Base-by-base conservation (phyloP, 306 rosid species). In the Pyrus bretschneideri region DNA sequence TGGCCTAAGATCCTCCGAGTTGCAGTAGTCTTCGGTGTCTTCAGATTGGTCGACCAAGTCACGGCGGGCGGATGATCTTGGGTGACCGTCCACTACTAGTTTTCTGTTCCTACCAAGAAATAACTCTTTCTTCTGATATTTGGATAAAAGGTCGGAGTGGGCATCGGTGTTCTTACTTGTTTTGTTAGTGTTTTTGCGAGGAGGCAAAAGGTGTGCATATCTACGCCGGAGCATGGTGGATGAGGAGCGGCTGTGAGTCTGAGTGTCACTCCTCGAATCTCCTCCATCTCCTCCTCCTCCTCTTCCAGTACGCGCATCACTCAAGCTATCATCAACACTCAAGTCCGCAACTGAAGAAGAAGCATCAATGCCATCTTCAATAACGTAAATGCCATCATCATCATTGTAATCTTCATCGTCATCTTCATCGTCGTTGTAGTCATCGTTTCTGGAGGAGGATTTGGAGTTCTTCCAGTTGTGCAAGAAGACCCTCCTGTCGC, bases 381-480 rank as follows among this genome's bases (percentile, higher is more conserved):
- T 86, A 45, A 57, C 83, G 0, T 42, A 52, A 18, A 76, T 54
- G 23, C 77, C 89, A 4, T 52, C 93, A 1, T 74, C 86, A 17
- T 78, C 86, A 2, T 84, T 83, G 1, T 67, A 88, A 0, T 79
- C 88, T 1, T 60, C 90, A 1, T 76, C 88, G 14, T 58, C 13
- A 22, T 79, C 83, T 12, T 83, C 87, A 18, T 65, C 80, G 40
- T 73, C 73, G 1, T 75, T 70, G 38, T 27, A 74, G 46, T 45
- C 84, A 10, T 71, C 81, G 70, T 76, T 74, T 60, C 86, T 83
- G 12, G 45, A 42, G 1, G 90, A 77, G 2, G 97, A 92, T 69
- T 86, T 88, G 76, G 84, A 76, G 79, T 79, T 86, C 86, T 88
- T 89, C 99, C 99, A 95, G 76, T 95, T 95, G 84, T 78, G 89